phyloP scores from a whole-genome alignment of 1,139 yeast genomes.

The Scheffersomyces insectosa region DNA sequence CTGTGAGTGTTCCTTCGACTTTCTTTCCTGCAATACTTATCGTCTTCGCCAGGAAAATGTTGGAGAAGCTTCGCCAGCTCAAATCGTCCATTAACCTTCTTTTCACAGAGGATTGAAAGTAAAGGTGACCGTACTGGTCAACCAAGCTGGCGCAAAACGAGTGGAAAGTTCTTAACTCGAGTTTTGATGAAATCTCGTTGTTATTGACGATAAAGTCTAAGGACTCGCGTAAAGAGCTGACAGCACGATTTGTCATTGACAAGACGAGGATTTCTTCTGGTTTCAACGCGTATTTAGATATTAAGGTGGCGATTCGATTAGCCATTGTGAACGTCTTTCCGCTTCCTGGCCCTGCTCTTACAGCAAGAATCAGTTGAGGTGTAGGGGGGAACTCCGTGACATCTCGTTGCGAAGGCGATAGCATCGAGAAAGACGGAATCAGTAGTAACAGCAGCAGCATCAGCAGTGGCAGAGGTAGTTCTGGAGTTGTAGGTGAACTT shows the following conservation, averaged over 20 bases:
- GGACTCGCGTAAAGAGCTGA: conserved; percentile 47
- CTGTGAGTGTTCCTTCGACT: conserved; percentile 25
- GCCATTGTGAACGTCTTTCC: conserved; percentile 72
- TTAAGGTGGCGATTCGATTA: conserved; percentile 50
- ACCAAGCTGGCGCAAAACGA: conserved; percentile 55
- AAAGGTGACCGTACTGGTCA: conserved; percentile 33
- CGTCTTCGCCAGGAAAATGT: conserved; percentile 29
- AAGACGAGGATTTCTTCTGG: conserved; percentile 63
- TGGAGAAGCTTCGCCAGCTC: conserved; percentile 49
- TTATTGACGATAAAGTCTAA: conserved; percentile 34
- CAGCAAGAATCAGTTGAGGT: conserved; percentile 42
- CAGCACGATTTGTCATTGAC: conserved; percentile 73
- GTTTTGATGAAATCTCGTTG: conserved; percentile 24
- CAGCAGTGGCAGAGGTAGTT: too few species aligned
- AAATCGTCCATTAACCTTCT: conserved; percentile 50
- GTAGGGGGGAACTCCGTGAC: conserved; percentile 37
- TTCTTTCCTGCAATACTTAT: conserved; percentile 23
- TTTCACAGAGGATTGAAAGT: conserved; percentile 22
- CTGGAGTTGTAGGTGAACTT: too few species aligned
- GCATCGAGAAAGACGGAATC: not conserved
- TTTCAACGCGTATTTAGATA: conserved; percentile 33
- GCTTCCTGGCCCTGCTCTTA: conserved; percentile 74
- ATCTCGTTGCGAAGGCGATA: conserved; percentile 32
- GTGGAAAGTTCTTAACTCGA: conserved; percentile 62
- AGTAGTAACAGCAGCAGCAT: too few species aligned